phyloP scores from a whole-genome alignment of 768 basidiomycete genomes.

The Agrocybe praecox region DNA sequence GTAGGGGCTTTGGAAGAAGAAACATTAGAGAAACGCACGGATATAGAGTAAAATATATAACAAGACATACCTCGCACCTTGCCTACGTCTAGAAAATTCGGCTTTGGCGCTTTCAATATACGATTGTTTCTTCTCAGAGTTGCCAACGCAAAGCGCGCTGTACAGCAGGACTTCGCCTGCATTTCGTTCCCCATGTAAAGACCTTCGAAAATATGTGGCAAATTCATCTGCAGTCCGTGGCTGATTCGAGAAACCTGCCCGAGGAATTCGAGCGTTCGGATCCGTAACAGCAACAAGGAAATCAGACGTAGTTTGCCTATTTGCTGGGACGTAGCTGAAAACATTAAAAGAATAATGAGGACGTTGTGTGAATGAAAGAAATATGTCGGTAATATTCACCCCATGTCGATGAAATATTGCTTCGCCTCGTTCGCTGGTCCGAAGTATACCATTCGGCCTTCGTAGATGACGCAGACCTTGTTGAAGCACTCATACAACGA shows the following conservation, averaged over 20 bases:
- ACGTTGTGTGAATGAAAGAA: neutral
- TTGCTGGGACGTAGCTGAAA: conserved; percentile 54
- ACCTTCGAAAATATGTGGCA: conserved; percentile 46
- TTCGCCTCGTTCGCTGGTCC: conserved; percentile 67
- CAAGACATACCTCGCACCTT: conserved; percentile 30
- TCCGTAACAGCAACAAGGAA: conserved; percentile 67
- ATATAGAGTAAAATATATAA: neutral
- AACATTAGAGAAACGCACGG: too few species aligned
- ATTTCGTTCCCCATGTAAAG: conserved; percentile 42
- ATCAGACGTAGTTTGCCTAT: conserved; percentile 67
- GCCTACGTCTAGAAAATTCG: conserved; percentile 52
- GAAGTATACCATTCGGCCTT: conserved; percentile 74
- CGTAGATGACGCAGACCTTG: conserved; percentile 80
- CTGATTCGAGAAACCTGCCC: conserved; percentile 39
- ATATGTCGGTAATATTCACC: conserved; percentile 28
- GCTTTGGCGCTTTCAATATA: conserved; percentile 50
- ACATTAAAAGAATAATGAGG: neutral
- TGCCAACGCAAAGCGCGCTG: conserved; percentile 42
- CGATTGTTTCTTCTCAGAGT: conserved; percentile 38
- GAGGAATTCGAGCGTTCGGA: conserved; percentile 54
- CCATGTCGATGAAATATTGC: conserved; percentile 72
- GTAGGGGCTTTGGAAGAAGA: conserved; percentile 39
- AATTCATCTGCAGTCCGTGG: conserved; percentile 65
- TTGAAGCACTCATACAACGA: conserved; percentile 67
- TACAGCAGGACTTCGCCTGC: conserved; percentile 49